These are phyloP conservation scores for Hirschioporus abietinus DNA, from an alignment of 768 basidiomycete species.

Conservation along the genomic window DNA sequence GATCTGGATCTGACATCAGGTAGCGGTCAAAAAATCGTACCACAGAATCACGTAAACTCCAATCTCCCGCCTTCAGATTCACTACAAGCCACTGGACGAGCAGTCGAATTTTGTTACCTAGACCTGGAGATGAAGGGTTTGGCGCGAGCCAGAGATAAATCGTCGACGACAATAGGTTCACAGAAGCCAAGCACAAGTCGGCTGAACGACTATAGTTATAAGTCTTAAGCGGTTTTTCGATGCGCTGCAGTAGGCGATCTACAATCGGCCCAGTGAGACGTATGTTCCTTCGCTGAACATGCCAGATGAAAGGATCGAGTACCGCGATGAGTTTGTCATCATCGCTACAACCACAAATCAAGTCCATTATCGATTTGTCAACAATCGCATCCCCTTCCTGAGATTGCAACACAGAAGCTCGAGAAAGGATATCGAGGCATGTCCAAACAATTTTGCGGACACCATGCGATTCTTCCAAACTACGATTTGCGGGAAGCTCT, in stretches of 20 bases:
- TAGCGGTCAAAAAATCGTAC: slow-evolving; percentile 64
- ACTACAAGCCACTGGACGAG: slow-evolving; percentile 49
- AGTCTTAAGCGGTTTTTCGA: slow-evolving; percentile 45
- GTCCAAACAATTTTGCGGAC: slow-evolving; percentile 35
- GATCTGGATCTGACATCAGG: slow-evolving; percentile 50
- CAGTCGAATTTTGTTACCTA: slow-evolving; percentile 38
- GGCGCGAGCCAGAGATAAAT: slow-evolving; percentile 50
- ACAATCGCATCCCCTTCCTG: slow-evolving; percentile 52
- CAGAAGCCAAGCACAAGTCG: slow-evolving; percentile 43
- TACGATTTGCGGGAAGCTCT: slow-evolving; percentile 23
- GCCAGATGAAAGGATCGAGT: slow-evolving; percentile 49
- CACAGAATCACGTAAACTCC: slow-evolving; percentile 63
- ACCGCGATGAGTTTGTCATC: slow-evolving; percentile 55
- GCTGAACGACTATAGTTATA: slow-evolving; percentile 56
- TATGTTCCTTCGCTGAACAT: slow-evolving; percentile 50
- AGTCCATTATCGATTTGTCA: slow-evolving; percentile 54
- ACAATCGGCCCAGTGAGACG: slow-evolving; percentile 46
- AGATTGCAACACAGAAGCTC: slow-evolving; percentile 60
- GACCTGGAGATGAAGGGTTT: slow-evolving; percentile 23
- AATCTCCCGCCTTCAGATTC: slow-evolving; percentile 43
- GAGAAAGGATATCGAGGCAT: slow-evolving; percentile 56
- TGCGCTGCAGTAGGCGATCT: slow-evolving; percentile 45
- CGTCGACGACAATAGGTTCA: slow-evolving; percentile 64
- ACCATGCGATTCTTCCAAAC: background rate
- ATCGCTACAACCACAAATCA: slow-evolving; percentile 42